Percentiles rank a stretch among this genome's conserved stretches.
Evolutionary conservation across 805 yeast genomes (phyloP).

Genomic region (Zygotorulaspora sp.): DNA sequence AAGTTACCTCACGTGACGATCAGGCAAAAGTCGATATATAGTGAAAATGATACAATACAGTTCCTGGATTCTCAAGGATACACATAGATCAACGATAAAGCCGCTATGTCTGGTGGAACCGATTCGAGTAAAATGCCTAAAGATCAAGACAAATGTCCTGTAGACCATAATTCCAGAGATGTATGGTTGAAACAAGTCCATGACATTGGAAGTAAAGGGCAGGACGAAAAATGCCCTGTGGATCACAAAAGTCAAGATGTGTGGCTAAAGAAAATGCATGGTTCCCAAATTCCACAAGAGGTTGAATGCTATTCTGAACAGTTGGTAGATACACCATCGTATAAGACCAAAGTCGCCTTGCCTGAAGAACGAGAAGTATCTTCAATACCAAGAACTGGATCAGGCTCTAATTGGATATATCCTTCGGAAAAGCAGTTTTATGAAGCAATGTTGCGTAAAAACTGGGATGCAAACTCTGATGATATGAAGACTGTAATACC

Average conservation of each 20-base stretch:
- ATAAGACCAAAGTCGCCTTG: slow-evolving; percentile 40
- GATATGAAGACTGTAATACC: slow-evolving; percentile 94
- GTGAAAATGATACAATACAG: no score
- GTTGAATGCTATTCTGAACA: slow-evolving; percentile 45
- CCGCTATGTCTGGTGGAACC: slow-evolving; percentile 1
- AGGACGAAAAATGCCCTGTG: slow-evolving; percentile 54
- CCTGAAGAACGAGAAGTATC: slow-evolving; percentile 75
- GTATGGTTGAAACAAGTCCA: slow-evolving; percentile 48
- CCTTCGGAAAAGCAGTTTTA: slow-evolving; percentile 94
- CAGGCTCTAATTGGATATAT: slow-evolving; percentile 77
- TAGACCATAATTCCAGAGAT: slow-evolving; percentile 56
- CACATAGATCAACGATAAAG: no score
- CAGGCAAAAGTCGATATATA: no score
- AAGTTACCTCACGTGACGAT: no score
- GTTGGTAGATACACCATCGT: slow-evolving; percentile 29
- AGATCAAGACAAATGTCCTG: slow-evolving; percentile 53
- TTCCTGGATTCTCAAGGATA: no score
- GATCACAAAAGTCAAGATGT: slow-evolving; percentile 55
- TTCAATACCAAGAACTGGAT: slow-evolving; percentile 76
- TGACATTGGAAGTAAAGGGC: slow-evolving; percentile 7
- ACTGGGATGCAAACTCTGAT: slow-evolving; percentile 73
- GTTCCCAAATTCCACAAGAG: slow-evolving; percentile 19
- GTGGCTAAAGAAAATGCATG: slow-evolving; percentile 44
- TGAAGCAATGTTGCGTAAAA: slow-evolving; percentile 89
- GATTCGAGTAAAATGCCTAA: neutral